Percentiles rank a stretch among this genome's conserved stretches.
phyloP scores from a whole-genome alignment of 2,329 filamentous ascomycete species.

The Monilinia fructicola region DNA sequence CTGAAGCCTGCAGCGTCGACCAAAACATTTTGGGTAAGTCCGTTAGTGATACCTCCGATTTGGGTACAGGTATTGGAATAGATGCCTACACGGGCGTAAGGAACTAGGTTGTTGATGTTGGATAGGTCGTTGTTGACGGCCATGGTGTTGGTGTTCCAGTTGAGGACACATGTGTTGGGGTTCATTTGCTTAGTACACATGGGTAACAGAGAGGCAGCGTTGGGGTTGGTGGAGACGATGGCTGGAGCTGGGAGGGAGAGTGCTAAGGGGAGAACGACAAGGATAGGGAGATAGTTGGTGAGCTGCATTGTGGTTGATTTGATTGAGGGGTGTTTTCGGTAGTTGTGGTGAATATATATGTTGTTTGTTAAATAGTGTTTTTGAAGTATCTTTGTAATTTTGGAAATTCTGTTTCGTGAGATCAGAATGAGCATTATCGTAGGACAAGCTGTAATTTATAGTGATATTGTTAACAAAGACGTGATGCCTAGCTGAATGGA shows the following conservation, averaged over 20 bases:
- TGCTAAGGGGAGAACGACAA: conserved; percentile 5
- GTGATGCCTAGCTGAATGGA: not conserved
- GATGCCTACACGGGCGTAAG: conserved; percentile 7
- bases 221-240: not conserved
- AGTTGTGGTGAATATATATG: not conserved
- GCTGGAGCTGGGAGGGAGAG: conserved; percentile 6
- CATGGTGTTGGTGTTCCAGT: conserved; percentile 21
- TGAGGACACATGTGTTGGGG: conserved; percentile 7
- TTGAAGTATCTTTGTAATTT: not conserved
- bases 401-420: not conserved
- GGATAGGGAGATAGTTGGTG: conserved; percentile 9
- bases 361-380: not conserved
- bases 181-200: conserved; percentile 8
- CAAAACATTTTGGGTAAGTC: not conserved
- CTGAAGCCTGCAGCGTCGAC: not conserved
- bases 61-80: not conserved
- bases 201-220: not conserved
- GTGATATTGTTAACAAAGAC: not conserved
- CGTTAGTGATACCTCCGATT: not conserved
- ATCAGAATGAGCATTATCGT: not conserved
- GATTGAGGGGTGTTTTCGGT: not conserved
- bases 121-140: conserved; percentile 16
- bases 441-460: conserved; percentile 4
- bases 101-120: conserved; percentile 5
- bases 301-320: conserved; percentile 12